phyloP scores from a whole-genome alignment of 1,284 basidiomycete genomes.

The Sphaerobolus stellatus region DNA sequence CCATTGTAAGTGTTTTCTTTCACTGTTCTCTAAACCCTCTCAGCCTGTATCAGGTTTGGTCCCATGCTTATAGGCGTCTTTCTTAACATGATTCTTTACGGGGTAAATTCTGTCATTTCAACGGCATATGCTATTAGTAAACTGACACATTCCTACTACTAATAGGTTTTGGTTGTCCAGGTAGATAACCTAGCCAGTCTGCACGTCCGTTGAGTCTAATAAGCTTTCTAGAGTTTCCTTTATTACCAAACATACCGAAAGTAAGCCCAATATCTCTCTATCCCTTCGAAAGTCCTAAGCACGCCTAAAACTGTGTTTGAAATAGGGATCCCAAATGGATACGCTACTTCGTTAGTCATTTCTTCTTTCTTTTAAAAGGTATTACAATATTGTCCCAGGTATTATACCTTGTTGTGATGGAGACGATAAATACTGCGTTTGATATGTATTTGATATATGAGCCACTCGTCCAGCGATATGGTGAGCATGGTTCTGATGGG shows the following conservation, averaged over 20 bases:
- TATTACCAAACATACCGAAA: not conserved
- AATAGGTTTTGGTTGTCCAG: not conserved
- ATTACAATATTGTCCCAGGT: not conserved
- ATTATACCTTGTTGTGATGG: not conserved
- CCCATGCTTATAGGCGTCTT: conserved; percentile 1
- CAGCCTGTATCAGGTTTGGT: no score
- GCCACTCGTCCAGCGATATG: not conserved
- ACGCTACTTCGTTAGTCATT: not conserved
- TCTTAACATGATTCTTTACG: not conserved
- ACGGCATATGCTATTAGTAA: not conserved
- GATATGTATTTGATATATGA: not conserved
- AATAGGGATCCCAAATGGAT: not conserved
- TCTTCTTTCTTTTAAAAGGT: not conserved
- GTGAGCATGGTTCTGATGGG: no score
- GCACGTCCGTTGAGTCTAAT: not conserved
- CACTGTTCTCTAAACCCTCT: not conserved
- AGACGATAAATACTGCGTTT: not conserved
- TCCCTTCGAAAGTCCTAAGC: not conserved
- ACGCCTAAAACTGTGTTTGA: not conserved
- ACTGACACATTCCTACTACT: not conserved
- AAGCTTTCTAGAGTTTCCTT: not conserved
- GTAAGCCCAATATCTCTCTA: not conserved
- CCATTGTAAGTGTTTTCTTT: not conserved
- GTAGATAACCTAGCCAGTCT: not conserved
- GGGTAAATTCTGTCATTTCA: not conserved